Evolutionary conservation across 495 filamentous ascomycete species (phyloP).

Genomic region (Aspergillus conjunctus): DNA sequence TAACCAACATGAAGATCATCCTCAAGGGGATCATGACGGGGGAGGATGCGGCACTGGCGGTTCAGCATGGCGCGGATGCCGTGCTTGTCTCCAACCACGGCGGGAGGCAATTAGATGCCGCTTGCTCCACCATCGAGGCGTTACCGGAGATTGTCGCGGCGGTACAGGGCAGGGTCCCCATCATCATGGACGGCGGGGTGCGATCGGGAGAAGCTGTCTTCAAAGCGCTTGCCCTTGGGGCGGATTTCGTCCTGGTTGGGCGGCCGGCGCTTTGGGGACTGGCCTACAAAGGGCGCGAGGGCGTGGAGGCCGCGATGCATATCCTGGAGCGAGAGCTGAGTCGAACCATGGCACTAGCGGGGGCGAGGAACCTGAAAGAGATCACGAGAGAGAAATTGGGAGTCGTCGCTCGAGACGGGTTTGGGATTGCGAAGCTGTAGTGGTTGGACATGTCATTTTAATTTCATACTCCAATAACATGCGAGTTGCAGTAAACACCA

Average conservation of each 20-base stretch:
- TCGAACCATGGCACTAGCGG: background rate
- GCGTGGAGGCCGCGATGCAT: constrained; percentile 57
- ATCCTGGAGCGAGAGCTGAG: background rate
- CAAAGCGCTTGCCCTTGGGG: constrained; percentile 65
- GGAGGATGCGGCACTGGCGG: constrained; percentile 35
- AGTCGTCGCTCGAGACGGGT: background rate
- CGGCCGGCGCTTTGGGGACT: constrained; percentile 65
- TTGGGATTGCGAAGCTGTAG: background rate
- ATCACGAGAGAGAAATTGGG: background rate
- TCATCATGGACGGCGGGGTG: constrained; percentile 67
- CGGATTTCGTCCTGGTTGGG: constrained; percentile 65
- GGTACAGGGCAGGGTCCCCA: constrained; percentile 51
- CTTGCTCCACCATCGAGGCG: constrained; percentile 61
- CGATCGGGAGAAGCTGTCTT: constrained; percentile 58
- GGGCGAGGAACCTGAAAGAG: background rate
- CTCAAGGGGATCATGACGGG: constrained; percentile 36
- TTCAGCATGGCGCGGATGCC: constrained; percentile 55
- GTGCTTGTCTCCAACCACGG: constrained; percentile 65
- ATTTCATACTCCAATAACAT: too few species aligned
- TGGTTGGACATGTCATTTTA: too few species aligned
- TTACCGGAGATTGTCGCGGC: constrained; percentile 60
- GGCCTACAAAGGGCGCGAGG: constrained; percentile 60
- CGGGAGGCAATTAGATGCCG: constrained; percentile 64
- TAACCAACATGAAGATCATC: constrained; percentile 47
- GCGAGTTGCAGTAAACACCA: too few species aligned